Evolutionary conservation across 2,329 filamentous ascomycete species (phyloP).

Genomic region (Trichoderma polysporum): DNA sequence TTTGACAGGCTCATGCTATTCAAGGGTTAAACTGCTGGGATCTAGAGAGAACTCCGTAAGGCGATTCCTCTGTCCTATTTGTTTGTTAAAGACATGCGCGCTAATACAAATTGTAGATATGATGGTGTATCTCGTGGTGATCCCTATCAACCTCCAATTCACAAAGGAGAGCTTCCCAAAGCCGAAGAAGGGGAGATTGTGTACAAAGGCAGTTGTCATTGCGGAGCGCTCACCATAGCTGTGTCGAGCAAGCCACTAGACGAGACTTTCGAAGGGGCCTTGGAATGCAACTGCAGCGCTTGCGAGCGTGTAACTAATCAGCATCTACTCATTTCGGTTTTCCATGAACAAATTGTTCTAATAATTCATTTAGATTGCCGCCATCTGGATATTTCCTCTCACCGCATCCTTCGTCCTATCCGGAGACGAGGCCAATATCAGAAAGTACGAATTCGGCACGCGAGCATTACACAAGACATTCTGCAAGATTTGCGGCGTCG

Average conservation of each 20-base stretch:
- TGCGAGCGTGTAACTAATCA: slow-evolving; percentile 41
- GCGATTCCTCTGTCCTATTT: background rate
- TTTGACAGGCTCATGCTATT: slow-evolving; percentile 41
- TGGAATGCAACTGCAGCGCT: slow-evolving; percentile 54
- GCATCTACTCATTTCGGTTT: background rate
- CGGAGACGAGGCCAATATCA: slow-evolving; percentile 40
- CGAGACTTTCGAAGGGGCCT: slow-evolving; percentile 34
- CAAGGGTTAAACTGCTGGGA: slow-evolving; percentile 46
- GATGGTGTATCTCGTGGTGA: slow-evolving; percentile 38
- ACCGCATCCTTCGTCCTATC: slow-evolving; percentile 42
- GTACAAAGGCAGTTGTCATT: slow-evolving; percentile 55
- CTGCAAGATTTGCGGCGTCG: slow-evolving; percentile 49
- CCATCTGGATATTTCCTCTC: slow-evolving; percentile 46
- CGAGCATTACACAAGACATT: slow-evolving; percentile 43
- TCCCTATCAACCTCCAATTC: slow-evolving; percentile 37
- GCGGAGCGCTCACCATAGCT: slow-evolving; percentile 48
- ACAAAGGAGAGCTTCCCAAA: slow-evolving; percentile 43
- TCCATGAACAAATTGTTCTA: background rate
- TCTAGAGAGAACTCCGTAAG: slow-evolving; percentile 40
- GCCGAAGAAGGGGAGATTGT: slow-evolving; percentile 38
- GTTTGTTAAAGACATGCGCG: background rate
- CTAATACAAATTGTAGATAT: slow-evolving; percentile 31
- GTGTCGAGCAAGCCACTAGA: slow-evolving; percentile 45
- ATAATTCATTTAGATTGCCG: slow-evolving; percentile 38
- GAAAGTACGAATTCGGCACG: slow-evolving; percentile 38